Conservation (phyloP, 1,284 basidiomycete genomes). For the Fomitopsis betulina region DNA sequence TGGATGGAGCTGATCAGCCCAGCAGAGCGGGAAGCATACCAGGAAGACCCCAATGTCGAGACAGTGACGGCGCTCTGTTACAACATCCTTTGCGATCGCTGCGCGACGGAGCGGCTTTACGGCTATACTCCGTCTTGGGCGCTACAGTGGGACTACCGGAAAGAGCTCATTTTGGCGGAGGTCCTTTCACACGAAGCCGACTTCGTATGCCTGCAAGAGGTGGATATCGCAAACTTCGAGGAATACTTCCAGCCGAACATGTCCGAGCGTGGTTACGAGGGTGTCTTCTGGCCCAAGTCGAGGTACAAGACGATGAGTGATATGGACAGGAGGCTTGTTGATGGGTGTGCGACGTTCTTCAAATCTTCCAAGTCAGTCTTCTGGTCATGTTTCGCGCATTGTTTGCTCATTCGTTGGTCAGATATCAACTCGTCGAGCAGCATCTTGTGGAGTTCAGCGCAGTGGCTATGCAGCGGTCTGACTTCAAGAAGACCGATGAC, state of each 20-base stretch:
- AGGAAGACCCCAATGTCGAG: slow-evolving; percentile 56
- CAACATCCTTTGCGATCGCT: slow-evolving; percentile 94
- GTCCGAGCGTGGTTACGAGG: slow-evolving; percentile 81
- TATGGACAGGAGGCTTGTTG: slow-evolving; percentile 83
- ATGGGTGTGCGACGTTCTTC: slow-evolving; percentile 98
- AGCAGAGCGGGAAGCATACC: slow-evolving; percentile 56
- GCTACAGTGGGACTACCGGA: slow-evolving; percentile 91
- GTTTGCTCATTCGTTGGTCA: slow-evolving; percentile 28
- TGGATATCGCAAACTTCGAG: slow-evolving; percentile 91
- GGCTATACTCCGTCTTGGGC: slow-evolving; percentile 98
- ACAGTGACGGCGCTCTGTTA: slow-evolving; percentile 85
- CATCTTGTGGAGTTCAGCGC: slow-evolving; percentile 94
- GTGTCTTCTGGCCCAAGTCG: slow-evolving; percentile 92
- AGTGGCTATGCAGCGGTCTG: slow-evolving; percentile 88
- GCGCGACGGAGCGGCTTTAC: slow-evolving; percentile 88
- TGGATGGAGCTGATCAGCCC: slow-evolving; percentile 79
- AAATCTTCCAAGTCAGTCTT: slow-evolving; percentile 78
- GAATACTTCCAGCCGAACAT: slow-evolving; percentile 88
- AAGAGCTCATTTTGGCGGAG: slow-evolving; percentile 87
- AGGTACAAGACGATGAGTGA: slow-evolving; percentile 93
- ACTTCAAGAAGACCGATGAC: slow-evolving; percentile 98
- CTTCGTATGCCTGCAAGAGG: slow-evolving; percentile 93
- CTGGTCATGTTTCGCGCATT: neutral
- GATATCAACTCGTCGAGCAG: slow-evolving; percentile 91
- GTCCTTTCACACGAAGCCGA: slow-evolving; percentile 83